Evolutionary conservation across 352 stramenopile genomes (phyloP).

Genomic region (Pythium utonaiense): DNA sequence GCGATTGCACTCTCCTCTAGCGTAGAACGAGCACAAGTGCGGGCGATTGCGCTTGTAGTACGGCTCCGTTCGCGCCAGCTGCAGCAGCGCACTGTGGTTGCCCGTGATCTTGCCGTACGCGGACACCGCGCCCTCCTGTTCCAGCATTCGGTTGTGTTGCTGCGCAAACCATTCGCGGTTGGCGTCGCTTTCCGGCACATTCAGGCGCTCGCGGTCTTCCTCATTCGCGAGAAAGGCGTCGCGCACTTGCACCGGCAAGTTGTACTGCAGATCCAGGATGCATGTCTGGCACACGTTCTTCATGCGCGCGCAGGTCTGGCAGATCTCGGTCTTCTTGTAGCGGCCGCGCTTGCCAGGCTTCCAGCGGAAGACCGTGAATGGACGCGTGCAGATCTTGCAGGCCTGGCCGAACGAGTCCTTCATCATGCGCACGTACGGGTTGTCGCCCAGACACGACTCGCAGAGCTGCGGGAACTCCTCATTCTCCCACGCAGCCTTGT

Average conservation of each 20-base stretch:
- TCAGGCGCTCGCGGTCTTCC: conserved; percentile 48
- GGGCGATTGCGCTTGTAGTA: conserved; percentile 92
- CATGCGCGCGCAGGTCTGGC: conserved; percentile 96
- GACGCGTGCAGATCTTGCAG: conserved; percentile 98
- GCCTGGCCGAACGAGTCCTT: conserved; percentile 95
- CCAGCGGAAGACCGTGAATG: conserved; percentile 98
- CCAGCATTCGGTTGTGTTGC: conserved; percentile 88
- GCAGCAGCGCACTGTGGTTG: conserved; percentile 76
- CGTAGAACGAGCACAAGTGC: conserved; percentile 95
- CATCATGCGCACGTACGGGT: conserved; percentile 99
- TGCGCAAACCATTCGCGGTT: conserved; percentile 95
- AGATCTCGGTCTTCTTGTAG: conserved; percentile 99
- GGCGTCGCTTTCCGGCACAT: conserved; percentile 91
- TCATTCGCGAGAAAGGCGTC: conserved; percentile 84
- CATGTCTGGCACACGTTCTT: conserved; percentile 99
- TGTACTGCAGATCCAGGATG: conserved; percentile 98
- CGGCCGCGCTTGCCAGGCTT: conserved; percentile 96
- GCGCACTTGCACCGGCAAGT: conserved; percentile 93
- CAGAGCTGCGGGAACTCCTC: conserved; percentile 98
- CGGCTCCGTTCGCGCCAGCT: conserved; percentile 80
- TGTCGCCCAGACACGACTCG: conserved; percentile 98
- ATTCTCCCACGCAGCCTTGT: conserved; percentile 87
- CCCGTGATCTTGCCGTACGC: conserved; percentile 81
- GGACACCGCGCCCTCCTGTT: conserved; percentile 85
- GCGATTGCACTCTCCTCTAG: conserved; percentile 91